Conservation (phyloP, 805 yeast species). For the baker's yeast (Saccharomyces cerevisiae) region DNA sequence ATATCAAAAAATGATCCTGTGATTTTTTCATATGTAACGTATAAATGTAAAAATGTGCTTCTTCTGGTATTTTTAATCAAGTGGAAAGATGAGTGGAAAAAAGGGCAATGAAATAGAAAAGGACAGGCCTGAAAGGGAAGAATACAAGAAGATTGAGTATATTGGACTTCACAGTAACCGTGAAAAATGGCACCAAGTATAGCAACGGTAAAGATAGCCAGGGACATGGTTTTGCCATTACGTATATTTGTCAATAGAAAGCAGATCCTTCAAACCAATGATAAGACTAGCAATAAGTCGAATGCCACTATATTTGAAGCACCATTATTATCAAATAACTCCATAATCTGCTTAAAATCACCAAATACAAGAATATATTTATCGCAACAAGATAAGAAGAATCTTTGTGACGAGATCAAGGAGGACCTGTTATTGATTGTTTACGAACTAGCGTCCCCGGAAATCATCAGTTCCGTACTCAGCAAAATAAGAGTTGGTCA, state of each 20-base stretch:
- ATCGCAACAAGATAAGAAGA: conserved; percentile 25
- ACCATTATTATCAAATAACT: conserved; percentile 29
- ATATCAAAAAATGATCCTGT: neutral
- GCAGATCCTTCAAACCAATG: conserved; percentile 18
- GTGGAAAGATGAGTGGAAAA: neutral
- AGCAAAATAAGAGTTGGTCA: conserved; percentile 23
- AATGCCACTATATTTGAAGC: conserved; percentile 23
- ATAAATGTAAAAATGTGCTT: neutral
- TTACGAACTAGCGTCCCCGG: conserved; percentile 23
- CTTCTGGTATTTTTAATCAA: neutral
- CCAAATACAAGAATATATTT: conserved; percentile 23
- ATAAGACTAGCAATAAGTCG: conserved; percentile 1
- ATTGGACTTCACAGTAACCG: neutral
- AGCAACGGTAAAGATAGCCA: conserved; percentile 18
- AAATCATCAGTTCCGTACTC: conserved; percentile 12
- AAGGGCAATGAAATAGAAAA: neutral
- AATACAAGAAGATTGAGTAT: neutral
- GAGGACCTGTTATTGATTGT: conserved; percentile 22
- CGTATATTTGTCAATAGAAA: conserved; percentile 26
- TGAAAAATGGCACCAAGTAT: conserved; percentile 15
- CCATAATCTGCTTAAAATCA: conserved; percentile 27
- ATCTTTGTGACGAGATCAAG: conserved; percentile 20
- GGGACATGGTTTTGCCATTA: conserved; percentile 19
- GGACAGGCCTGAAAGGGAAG: neutral
- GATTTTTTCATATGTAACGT: neutral